Evolutionary conservation across 345 rosid genomes (phyloP), one percentile per base, ranked within the genome.

Genomic region (Sonneratia alba): DNA sequence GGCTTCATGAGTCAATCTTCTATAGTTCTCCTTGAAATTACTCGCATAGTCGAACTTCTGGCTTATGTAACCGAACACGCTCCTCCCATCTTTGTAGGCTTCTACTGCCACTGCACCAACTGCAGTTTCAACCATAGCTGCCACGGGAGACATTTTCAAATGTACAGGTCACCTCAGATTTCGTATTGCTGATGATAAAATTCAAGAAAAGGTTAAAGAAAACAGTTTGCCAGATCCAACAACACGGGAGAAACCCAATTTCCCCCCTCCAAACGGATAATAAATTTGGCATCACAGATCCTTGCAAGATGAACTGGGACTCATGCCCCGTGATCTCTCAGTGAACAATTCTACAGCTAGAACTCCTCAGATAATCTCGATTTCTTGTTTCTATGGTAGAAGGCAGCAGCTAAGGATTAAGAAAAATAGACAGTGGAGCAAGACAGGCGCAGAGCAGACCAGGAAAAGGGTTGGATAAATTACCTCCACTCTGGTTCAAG

Each of bases 81-180:
- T 6, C 0, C 71, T 59, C 7, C 67, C 75, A 67, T 76, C 78
- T 56, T 71, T 71, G 71, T 67, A 66, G 0, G 16, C 71, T 53
- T 76, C 71, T 2, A 71, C 71, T 15, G 71, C 73, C 24, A 66
- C 11, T 6, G 71, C 71, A 0, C 74, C 69, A 42, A 71, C 67
- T 10, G 47, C 74, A 49, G 71, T 68, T 4, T 71, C 78, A 32
- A 47, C 71, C 78, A 71, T 71, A 24, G 11, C 67, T 76, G 48
- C 21, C 47, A 37, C 10, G 9, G 22, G n/a, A 63, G 7, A 24
- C 22, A 19, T 36, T 19, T 5, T 4, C 3, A 24, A 36, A 8
- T 48, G 32, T 9, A 7, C 4, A 48, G 48, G 32, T 0, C 62
- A 32, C 53, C 21, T 0, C 37, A 67, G 11, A 47, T 9, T 47